A percentile compares a stretch with the other conserved stretches of the same genome.
Evolutionary conservation across 495 filamentous ascomycete genomes (phyloP).

Genomic region (Daldinia grandis): DNA sequence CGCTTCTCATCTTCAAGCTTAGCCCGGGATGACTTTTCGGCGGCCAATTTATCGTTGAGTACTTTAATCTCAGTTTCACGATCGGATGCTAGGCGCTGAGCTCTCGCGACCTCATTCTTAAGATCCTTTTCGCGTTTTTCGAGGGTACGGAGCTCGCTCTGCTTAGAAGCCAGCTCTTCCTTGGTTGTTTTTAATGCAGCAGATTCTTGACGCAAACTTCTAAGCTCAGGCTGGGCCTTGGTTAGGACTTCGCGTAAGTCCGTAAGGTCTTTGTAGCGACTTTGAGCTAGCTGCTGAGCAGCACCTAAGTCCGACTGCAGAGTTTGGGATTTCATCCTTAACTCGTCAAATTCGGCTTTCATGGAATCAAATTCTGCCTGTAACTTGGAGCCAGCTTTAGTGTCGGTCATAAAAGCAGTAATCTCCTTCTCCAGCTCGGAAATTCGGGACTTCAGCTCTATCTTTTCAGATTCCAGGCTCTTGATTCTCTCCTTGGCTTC

Average conservation of each 20-base stretch:
- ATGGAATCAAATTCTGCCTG: conserved; percentile 67
- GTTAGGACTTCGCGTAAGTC: conserved; percentile 80
- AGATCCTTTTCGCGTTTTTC: conserved; percentile 85
- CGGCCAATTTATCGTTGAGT: conserved; percentile 76
- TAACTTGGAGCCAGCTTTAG: conserved; percentile 57
- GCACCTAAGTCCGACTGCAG: conserved; percentile 87
- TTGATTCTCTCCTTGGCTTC: conserved; percentile 82
- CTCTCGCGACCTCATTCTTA: conserved; percentile 71
- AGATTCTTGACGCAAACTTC: conserved; percentile 76
- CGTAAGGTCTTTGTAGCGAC: conserved; percentile 85
- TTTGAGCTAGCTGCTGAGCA: conserved; percentile 82
- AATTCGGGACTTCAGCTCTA: conserved; percentile 66
- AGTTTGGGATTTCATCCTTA: conserved; percentile 72
- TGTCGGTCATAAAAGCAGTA: conserved; percentile 46
- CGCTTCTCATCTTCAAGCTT: conserved; percentile 80
- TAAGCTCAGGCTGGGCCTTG: conserved; percentile 86
- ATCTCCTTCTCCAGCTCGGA: conserved; percentile 70
- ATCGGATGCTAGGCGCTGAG: conserved; percentile 73
- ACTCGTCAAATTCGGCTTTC: conserved; percentile 74
- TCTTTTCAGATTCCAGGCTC: conserved; percentile 56
- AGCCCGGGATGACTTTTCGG: conserved; percentile 74
- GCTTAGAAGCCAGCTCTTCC: conserved; percentile 74
- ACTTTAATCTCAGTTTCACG: conserved; percentile 78
- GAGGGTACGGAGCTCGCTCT: conserved; percentile 72
- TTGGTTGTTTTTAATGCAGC: conserved; percentile 73